Percentiles rank a stretch among this genome's conserved stretches.
phyloP scores from a whole-genome alignment of 352 stramenopile species.

The Phytopythium mirpurense region DNA sequence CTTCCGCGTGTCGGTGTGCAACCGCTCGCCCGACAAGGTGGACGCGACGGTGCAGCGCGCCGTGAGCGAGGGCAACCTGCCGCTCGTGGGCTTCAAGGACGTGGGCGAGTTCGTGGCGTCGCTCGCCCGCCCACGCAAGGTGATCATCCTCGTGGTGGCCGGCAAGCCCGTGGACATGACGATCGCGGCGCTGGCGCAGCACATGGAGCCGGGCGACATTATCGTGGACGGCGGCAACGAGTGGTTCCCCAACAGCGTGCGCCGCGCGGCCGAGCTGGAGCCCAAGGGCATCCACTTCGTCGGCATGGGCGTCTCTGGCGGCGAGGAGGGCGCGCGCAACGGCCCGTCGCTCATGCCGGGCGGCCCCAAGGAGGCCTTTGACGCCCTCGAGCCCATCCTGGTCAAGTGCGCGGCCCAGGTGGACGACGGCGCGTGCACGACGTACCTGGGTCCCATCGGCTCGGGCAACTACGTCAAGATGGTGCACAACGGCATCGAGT shows the following conservation, averaged over 20 bases:
- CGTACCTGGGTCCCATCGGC: slow-evolving; percentile 95
- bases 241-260: slow-evolving; percentile 98
- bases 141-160: slow-evolving; percentile 98
- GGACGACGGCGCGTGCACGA: slow-evolving; percentile 93
- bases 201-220: slow-evolving; percentile 94
- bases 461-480: slow-evolving; percentile 99
- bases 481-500: slow-evolving; percentile 99
- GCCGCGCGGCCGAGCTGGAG: slow-evolving; percentile 90
- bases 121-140: slow-evolving; percentile 93
- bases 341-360: slow-evolving; percentile 98
- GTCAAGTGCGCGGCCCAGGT: slow-evolving; percentile 96
- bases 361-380: slow-evolving; percentile 93
- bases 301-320: slow-evolving; percentile 98
- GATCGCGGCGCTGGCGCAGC: slow-evolving; percentile 80
- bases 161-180: slow-evolving; percentile 95
- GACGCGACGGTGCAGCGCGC: slow-evolving; percentile 94
- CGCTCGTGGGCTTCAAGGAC: slow-evolving; percentile 91
- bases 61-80: slow-evolving; percentile 93
- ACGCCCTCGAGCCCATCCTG: slow-evolving; percentile 96
- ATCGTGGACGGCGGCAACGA: slow-evolving; percentile 99
- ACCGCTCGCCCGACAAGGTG: slow-evolving; percentile 96
- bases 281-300: slow-evolving; percentile 96
- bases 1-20: slow-evolving; percentile 96
- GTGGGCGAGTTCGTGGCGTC: slow-evolving; percentile 91
- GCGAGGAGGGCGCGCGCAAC: slow-evolving; percentile 97